Conservation (phyloP, 164 flowering plant genomes). For the Cinnamomum chago region DNA sequence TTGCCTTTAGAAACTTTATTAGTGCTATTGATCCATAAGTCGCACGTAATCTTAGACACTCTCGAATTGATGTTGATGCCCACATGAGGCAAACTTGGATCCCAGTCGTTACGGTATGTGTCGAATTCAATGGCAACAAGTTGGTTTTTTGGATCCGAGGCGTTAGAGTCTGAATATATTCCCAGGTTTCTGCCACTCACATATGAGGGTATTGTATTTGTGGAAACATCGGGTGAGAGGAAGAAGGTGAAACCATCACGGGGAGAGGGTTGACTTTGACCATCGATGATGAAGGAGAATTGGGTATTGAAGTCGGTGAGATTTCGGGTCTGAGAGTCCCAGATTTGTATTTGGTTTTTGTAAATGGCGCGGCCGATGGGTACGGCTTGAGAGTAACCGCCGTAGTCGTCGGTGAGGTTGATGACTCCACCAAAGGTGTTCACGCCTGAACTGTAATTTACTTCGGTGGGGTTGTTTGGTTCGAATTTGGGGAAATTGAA, state of each 20-base stretch:
- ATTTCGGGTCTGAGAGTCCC: constrained; percentile 9
- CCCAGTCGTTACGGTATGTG: constrained; percentile 25
- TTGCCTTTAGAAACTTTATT: constrained; percentile 8
- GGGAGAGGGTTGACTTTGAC: not conserved
- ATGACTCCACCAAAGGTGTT: not conserved
- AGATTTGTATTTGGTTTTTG: constrained; percentile 2
- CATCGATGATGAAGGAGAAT: constrained; percentile 22
- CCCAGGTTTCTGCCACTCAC: constrained; percentile 18
- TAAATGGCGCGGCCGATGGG: constrained; percentile 11
- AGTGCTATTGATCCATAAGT: constrained; percentile 21
- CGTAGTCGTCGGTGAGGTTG: constrained; percentile 15
- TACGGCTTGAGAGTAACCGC: not conserved
- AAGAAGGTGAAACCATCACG: constrained; percentile 45
- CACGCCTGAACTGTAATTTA: too few relatives aligned
- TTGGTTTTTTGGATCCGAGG: constrained; percentile 1
- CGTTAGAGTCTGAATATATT: constrained; percentile 15
- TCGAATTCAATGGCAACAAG: constrained; percentile 45
- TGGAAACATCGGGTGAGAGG: constrained; percentile 26
- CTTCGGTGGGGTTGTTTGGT: not conserved
- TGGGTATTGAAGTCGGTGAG: constrained; percentile 21
- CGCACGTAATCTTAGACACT: constrained; percentile 10
- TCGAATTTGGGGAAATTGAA: not conserved
- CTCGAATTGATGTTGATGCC: constrained; percentile 39
- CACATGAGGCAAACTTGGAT: constrained; percentile 34
- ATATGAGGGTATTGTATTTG: constrained; percentile 1